phyloP scores from a whole-genome alignment of 352 stramenopile species.

The Globisporangium okanoganense region DNA sequence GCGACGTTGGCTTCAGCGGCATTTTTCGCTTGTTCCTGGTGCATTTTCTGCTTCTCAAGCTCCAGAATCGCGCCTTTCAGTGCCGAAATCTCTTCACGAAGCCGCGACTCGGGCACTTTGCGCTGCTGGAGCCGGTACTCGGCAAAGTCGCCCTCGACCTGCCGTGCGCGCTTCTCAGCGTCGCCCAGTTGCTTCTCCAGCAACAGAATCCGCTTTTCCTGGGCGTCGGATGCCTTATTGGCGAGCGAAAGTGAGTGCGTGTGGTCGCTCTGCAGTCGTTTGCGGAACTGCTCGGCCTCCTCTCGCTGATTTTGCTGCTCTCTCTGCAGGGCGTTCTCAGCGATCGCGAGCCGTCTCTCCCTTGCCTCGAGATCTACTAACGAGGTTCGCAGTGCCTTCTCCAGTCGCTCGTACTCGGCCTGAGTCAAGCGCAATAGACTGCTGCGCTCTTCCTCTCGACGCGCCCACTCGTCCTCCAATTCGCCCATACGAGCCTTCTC shows the following conservation, averaged over 20 bases:
- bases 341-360: slow-evolving; percentile 49
- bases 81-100: slow-evolving; percentile 69
- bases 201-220: slow-evolving; percentile 36
- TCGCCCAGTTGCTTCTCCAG: slow-evolving; percentile 43
- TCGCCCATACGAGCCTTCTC: slow-evolving; percentile 72
- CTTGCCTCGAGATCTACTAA: slow-evolving; percentile 54
- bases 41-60: slow-evolving; percentile 60
- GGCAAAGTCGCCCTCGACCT: slow-evolving; percentile 66
- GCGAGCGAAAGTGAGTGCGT: slow-evolving; percentile 43
- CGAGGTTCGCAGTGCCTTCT: slow-evolving; percentile 52
- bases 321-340: slow-evolving; percentile 48
- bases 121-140: slow-evolving; percentile 71
- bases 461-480: slow-evolving; percentile 75
- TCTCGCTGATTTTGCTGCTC: slow-evolving; percentile 53
- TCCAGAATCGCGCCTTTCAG: slow-evolving; percentile 50
- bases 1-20: slow-evolving; percentile 29
- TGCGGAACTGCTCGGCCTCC: slow-evolving; percentile 52
- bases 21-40: slow-evolving; percentile 32
- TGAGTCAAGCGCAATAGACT: slow-evolving; percentile 46
- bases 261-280: slow-evolving; percentile 62
- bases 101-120: slow-evolving; percentile 59
- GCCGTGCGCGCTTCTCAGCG: slow-evolving; percentile 38
- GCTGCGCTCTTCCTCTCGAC: slow-evolving; percentile 69
- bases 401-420: slow-evolving; percentile 64
- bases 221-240: slow-evolving; percentile 48